Evolutionary conservation across 495 filamentous ascomycete genomes (phyloP).

Genomic region (Penicillium canescens): DNA sequence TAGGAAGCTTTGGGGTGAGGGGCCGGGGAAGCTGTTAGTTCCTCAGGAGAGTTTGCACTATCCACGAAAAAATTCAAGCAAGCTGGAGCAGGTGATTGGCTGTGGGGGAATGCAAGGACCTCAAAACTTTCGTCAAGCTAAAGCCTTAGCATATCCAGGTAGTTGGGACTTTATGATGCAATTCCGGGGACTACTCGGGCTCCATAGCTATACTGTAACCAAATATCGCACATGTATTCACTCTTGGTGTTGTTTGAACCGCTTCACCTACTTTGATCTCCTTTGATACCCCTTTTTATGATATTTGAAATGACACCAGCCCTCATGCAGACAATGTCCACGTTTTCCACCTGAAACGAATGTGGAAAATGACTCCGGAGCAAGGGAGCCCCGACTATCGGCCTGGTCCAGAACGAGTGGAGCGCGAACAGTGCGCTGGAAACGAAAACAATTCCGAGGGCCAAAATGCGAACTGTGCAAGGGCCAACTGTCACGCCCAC

Average conservation of each 20-base stretch:
- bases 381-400: constrained; percentile 15
- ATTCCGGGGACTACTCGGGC: not conserved
- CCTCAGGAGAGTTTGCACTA: constrained; percentile 14
- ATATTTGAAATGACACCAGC: constrained; percentile 1
- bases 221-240: no score
- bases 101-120: constrained; percentile 19
- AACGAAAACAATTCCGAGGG: not conserved
- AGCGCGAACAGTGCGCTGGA: not conserved
- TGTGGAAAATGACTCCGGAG: not conserved
- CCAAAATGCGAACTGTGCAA: constrained; percentile 11
- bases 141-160: constrained; percentile 20
- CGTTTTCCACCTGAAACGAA: constrained; percentile 8
- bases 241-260: not conserved
- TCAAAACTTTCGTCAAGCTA: not conserved
- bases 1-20: constrained; percentile 16
- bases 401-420: not conserved
- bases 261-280: no score
- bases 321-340: constrained; percentile 16
- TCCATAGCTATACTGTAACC: no score
- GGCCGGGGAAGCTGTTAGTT: constrained; percentile 25
- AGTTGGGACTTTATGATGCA: constrained; percentile 16
- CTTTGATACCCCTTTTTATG: not conserved
- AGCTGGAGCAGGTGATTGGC: constrained; percentile 18
- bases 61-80: not conserved
- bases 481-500: constrained; percentile 26